Percentiles rank a stretch among this genome's conserved stretches.
Conservation (phyloP, 768 basidiomycete genomes). For the Boletales sp. region DNA sequence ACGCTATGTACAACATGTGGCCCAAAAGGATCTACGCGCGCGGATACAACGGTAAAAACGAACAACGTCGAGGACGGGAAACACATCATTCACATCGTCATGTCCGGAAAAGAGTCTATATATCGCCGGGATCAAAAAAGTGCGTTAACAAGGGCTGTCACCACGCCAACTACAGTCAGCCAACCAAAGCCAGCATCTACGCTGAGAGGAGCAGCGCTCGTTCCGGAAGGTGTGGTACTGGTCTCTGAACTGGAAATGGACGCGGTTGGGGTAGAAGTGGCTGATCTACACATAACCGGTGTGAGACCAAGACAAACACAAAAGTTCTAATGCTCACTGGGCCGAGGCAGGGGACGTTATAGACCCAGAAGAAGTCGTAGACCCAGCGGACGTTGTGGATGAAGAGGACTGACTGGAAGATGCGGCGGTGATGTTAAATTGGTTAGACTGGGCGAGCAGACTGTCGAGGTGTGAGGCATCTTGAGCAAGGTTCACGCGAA, state of each 20-base stretch:
- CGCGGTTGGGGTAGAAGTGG: neutral
- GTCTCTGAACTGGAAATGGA: constrained; percentile 25
- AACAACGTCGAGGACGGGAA: neutral
- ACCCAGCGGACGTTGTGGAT: neutral
- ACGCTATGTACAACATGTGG: neutral
- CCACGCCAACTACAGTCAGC: constrained; percentile 32
- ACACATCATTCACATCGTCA: neutral
- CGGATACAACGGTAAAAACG: neutral
- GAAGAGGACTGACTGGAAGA: constrained; percentile 18
- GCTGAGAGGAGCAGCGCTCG: constrained; percentile 30
- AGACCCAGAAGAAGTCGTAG: no score
- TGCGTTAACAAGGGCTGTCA: constrained; percentile 32
- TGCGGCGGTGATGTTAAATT: constrained; percentile 49
- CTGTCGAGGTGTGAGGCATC: constrained; percentile 41
- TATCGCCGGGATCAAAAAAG: constrained; percentile 14
- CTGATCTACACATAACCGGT: constrained; percentile 7
- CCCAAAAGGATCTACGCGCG: neutral
- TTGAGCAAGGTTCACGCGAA: constrained; percentile 70
- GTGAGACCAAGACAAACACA: neutral
- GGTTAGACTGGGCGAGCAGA: constrained; percentile 68
- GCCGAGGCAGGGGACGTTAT: constrained; percentile 6
- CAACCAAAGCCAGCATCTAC: constrained; percentile 30
- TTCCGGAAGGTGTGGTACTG: constrained; percentile 24
- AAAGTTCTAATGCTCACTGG: constrained; percentile 12
- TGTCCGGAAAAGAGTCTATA: constrained; percentile 15